A percentile compares a stretch with the other conserved stretches of the same genome.
These are phyloP conservation scores for Apiospora arundinis DNA, from an alignment of 2,329 filamentous ascomycete species.

Conservation along the genomic window DNA sequence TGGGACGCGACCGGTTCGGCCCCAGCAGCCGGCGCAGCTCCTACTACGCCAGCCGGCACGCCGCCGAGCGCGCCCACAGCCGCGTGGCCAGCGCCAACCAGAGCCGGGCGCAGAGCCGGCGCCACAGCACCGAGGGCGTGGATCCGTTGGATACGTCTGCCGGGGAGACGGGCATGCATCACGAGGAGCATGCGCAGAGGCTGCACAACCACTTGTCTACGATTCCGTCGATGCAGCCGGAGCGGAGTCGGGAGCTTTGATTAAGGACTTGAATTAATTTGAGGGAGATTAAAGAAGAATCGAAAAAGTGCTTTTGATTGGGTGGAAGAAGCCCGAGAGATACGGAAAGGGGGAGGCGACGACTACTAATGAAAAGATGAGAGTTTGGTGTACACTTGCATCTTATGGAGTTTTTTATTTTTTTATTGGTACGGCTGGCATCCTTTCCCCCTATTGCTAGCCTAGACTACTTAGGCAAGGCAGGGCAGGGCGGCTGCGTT, in stretches of 20 bases:
- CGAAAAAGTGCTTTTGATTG: neutral
- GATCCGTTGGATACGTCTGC: neutral
- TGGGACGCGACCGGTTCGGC: constrained; percentile 23
- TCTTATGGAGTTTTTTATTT: neutral
- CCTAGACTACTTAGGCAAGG: neutral
- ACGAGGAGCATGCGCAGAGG: constrained; percentile 12
- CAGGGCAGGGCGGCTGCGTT: neutral
- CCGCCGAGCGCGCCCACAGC: constrained; percentile 19
- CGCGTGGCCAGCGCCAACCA: constrained; percentile 22
- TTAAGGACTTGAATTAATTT: neutral
- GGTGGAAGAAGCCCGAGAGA: neutral
- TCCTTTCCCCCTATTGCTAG: neutral
- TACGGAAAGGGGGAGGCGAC: neutral
- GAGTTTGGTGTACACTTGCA: neutral
- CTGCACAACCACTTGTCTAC: constrained; percentile 20
- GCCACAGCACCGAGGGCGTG: constrained; percentile 22
- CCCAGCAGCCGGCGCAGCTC: constrained; percentile 25
- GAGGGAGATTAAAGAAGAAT: neutral
- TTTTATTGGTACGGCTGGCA: neutral
- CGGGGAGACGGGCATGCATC: neutral
- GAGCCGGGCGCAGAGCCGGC: constrained; percentile 1
- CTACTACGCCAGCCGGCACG: constrained; percentile 25
- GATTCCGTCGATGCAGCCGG: constrained; percentile 24
- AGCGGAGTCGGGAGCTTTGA: neutral
- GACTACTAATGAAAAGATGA: neutral